A percentile compares a stretch with the other conserved stretches of the same genome.
Conservation (phyloP, 1,139 yeast species). For the Scheffersomyces cryptocercus region DNA sequence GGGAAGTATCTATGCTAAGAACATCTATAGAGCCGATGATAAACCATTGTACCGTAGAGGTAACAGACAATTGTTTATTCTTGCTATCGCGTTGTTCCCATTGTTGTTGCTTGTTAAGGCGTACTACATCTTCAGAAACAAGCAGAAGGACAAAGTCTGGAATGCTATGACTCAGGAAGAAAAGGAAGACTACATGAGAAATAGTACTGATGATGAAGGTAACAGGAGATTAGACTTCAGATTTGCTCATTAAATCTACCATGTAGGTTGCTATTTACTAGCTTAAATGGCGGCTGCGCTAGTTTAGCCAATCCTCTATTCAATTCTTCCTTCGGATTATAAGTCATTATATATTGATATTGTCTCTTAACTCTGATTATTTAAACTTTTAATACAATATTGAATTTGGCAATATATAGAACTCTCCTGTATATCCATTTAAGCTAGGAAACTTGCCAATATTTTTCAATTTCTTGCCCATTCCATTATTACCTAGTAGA, state of each 20-base stretch:
- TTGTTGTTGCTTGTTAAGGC: conserved; percentile 10
- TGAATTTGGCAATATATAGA: too few species aligned
- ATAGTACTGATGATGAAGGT: conserved; percentile 48
- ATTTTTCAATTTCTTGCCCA: too few species aligned
- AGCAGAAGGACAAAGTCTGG: conserved; percentile 49
- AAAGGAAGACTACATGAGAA: conserved; percentile 42
- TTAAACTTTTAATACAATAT: too few species aligned
- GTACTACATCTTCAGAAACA: conserved; percentile 52
- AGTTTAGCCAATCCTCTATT: too few species aligned
- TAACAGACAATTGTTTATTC: conserved; percentile 12
- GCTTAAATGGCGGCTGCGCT: too few species aligned
- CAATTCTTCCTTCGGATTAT: too few species aligned
- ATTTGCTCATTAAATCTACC: conserved; percentile 18
- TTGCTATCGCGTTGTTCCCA: conserved; percentile 12
- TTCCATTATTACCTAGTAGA: too few species aligned
- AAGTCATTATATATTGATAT: too few species aligned
- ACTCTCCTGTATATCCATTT: too few species aligned
- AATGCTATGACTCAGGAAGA: conserved; percentile 46
- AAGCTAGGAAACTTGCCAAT: too few species aligned
- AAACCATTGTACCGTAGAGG: conserved; percentile 18
- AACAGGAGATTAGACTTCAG: conserved; percentile 57
- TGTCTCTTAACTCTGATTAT: too few species aligned
- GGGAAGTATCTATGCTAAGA: conserved; percentile 13
- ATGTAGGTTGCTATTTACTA: too few species aligned
- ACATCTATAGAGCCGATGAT: conserved; percentile 15